Conservation (phyloP, 208 protist species). For the Phytomonas francai region DNA sequence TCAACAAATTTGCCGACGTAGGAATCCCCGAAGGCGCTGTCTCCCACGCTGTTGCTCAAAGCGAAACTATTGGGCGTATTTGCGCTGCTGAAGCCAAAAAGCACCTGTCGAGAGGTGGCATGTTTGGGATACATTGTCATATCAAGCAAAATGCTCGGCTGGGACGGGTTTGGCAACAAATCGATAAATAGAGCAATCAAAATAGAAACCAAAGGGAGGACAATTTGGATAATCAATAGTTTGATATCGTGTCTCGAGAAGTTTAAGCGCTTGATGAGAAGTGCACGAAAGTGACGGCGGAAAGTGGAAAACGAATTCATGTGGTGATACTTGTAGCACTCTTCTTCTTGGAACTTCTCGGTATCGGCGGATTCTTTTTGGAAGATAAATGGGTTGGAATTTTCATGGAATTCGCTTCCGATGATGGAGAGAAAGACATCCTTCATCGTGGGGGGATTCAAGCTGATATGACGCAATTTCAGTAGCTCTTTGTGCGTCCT, state of each 20-base stretch:
- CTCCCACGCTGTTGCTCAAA: conserved; percentile 12
- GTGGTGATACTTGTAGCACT: conserved; percentile 21
- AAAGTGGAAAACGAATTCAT: conserved; percentile 22
- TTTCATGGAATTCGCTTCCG: neutral
- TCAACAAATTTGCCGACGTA: conserved; percentile 17
- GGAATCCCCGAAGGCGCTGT: conserved; percentile 20
- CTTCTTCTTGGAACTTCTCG: conserved; percentile 4
- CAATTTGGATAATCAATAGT: conserved; percentile 66
- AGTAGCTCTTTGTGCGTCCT: conserved; percentile 28
- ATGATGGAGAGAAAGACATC: conserved; percentile 72
- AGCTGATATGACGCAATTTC: conserved; percentile 35
- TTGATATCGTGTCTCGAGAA: conserved; percentile 65
- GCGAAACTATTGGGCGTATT: conserved; percentile 20
- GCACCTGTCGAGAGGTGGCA: conserved; percentile 30
- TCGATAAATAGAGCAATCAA: conserved; percentile 64
- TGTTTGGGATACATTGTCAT: conserved; percentile 59
- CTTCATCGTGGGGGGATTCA: conserved; percentile 75
- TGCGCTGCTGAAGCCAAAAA: conserved; percentile 9
- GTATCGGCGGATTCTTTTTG: neutral
- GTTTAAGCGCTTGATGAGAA: conserved; percentile 71
- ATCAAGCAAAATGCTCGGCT: conserved; percentile 53
- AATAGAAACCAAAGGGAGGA: conserved; percentile 68
- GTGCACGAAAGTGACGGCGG: conserved; percentile 49
- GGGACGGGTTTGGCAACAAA: conserved; percentile 35
- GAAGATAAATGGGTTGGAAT: neutral